Evolutionary conservation across 1,284 basidiomycete genomes (phyloP).

Genomic region (Trichosporon faecale): DNA sequence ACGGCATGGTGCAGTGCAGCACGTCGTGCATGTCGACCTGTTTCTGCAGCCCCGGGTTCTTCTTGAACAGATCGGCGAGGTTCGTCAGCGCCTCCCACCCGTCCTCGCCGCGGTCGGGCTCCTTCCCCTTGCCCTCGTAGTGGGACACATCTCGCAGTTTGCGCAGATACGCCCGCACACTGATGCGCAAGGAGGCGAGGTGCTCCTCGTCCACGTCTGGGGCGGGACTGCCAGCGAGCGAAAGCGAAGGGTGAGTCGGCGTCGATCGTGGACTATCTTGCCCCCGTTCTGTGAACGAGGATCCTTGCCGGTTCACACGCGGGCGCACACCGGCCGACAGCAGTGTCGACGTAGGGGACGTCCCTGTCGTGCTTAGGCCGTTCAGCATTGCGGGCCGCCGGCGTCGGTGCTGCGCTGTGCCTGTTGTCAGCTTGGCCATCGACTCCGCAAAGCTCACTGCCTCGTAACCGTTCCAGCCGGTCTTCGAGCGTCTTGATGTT

Average conservation of each 20-base stretch:
- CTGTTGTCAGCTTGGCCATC: slow-evolving; percentile 21
- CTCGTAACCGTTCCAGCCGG: slow-evolving; percentile 38
- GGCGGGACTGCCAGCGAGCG: slow-evolving; percentile 7
- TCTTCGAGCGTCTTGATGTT: slow-evolving; percentile 45
- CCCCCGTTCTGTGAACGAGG: slow-evolving; percentile 8
- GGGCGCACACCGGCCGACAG: slow-evolving; percentile 35
- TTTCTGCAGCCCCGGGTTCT: slow-evolving; percentile 70
- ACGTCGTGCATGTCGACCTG: slow-evolving; percentile 70
- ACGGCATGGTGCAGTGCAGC: slow-evolving; percentile 69
- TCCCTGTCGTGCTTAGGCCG: slow-evolving; percentile 21
- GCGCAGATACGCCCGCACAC: slow-evolving; percentile 17
- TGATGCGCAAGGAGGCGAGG: slow-evolving; percentile 30
- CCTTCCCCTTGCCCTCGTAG: slow-evolving; percentile 32
- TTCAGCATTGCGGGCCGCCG: slow-evolving; percentile 41
- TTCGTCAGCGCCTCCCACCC: slow-evolving; percentile 58
- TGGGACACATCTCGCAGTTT: slow-evolving; percentile 25
- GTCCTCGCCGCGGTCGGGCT: slow-evolving; percentile 33
- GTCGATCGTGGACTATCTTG: slow-evolving; percentile 14
- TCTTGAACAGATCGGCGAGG: slow-evolving; percentile 68
- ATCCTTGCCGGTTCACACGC: slow-evolving; percentile 30
- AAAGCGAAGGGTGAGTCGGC: slow-evolving; percentile 2
- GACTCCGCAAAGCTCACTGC: slow-evolving; percentile 19
- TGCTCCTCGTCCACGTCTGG: slow-evolving; percentile 30
- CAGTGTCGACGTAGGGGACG: slow-evolving; percentile 25
- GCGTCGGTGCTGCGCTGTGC: slow-evolving; percentile 31